Evolutionary conservation across 805 yeast genomes (phyloP).

Genomic region (Nakazawaea molendinolei): DNA sequence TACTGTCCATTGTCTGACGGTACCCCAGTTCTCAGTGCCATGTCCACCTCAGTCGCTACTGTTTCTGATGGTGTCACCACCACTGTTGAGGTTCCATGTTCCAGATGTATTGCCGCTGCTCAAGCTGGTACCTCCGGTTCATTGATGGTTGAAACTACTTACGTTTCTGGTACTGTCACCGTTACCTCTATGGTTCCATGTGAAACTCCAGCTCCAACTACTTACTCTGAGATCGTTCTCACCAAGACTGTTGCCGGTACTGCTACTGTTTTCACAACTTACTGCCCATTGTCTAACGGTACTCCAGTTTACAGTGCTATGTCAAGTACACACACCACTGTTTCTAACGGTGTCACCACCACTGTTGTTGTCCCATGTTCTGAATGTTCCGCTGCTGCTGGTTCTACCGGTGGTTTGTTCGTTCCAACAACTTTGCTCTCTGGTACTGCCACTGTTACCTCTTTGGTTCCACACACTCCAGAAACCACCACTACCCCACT

Average conservation of each 20-base stretch:
- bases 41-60: conserved; percentile 9
- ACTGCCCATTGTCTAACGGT: conserved; percentile 5
- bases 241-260: conserved; percentile 10
- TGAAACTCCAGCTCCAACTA: conserved; percentile 15
- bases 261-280: conserved; percentile 1
- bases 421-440: neutral
- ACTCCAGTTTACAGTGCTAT: conserved; percentile 4
- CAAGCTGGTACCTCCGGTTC: conserved; percentile 9
- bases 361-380: neutral
- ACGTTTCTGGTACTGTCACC: conserved; percentile 10
- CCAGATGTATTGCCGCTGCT: conserved; percentile 11
- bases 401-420: conserved; percentile 1
- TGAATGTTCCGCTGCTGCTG: conserved; percentile 3
- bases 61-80: conserved; percentile 11
- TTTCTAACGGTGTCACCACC: conserved; percentile 13
- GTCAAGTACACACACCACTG: conserved; percentile 11
- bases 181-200: conserved; percentile 10
- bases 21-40: conserved; percentile 9
- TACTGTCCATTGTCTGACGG: conserved; percentile 16
- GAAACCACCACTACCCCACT: neutral
- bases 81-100: conserved; percentile 10
- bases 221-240: conserved; percentile 12
- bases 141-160: conserved; percentile 9
- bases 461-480: neutral
- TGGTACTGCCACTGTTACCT: conserved; percentile 1